Base-by-base conservation (phyloP, 2,329 filamentous ascomycete species). In the Coniochaeta sp. region DNA sequence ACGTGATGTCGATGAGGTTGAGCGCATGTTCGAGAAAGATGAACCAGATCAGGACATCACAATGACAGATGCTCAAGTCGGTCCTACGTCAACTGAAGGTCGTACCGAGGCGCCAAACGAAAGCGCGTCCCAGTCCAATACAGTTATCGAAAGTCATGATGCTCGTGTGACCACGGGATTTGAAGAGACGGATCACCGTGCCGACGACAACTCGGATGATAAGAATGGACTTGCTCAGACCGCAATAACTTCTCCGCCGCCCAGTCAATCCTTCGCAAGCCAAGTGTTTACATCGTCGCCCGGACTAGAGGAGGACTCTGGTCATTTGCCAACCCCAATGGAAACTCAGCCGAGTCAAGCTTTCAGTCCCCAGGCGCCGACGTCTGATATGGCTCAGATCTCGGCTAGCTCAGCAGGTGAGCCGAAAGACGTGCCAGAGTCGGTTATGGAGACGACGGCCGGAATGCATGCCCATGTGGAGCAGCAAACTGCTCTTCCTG, bases 221-320 rank as follows among this genome's bases (percentile, higher is more conserved):
- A n/a, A 31, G 1, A 16, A n/a, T 31, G 8, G 19, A 6, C n/a
- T n/a, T 22, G 8, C 56, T 11, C 31, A 56, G 14, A 22, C 3
- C 11, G 43, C 24, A 58, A 58, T 22, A 4, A 17, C 58, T 63
- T 66, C 47, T 62, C 63, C 54, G 59, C 63, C 60, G 44, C 47
- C 26, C 47, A 61, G 14, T 43, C 55, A 12, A 54, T 60, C 67
- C 40, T 66, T 67, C 57, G 73, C 69, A 65, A 73, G 73, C 60
- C 71, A 74, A 64, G 38, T 44, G 6, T 34, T 43, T 19, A 17
- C 19, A 19, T 58, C 26, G 6, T 44, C 38, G 56, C 34, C 34
- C 17, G 6, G 17, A 2, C 31, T 6, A 40, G 24, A 28, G 40
- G 31, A 14, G 56, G 19, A 58, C 22, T 3, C n/a, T 6, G 47